Base-by-base conservation (phyloP, 75 land plant species). In the Cryptomeria japonica region DNA sequence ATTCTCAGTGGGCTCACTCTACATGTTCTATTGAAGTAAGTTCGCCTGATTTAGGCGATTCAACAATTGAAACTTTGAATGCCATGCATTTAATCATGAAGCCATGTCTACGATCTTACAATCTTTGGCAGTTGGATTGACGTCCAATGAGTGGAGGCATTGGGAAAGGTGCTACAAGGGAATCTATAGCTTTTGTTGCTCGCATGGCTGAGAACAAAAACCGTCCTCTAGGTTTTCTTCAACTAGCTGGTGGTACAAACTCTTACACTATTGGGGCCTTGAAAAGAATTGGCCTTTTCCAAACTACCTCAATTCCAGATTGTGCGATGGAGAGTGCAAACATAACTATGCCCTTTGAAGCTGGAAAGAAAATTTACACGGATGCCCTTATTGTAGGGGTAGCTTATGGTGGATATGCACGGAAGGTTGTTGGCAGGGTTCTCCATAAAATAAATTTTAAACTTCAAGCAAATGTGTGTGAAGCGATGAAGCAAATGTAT, bases 131-230 rank as follows among this genome's bases (percentile, higher is more conserved):
- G 99, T 86, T 97, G 92, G 99, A 97, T 96, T 98, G 99, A 18
- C 98, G 98, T 2, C 98, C 99, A 46, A 97, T 97, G 99, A 96
- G 98, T 90, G 98, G 99, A 70, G 99, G 96, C 84, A 95, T 97
- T 87, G 99, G 99, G 49, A 89, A 89, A 82, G 99, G 99, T 86
- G 94, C 99, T 51, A 96, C 99, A 82, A 94, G 90, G 87, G 97
- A 95, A 72, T 88, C 96, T 89, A 91, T 97, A 88, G 87, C 90
- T 25, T 96, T 97, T 90, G 96, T 95, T 86, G 86, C 85, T 55
- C 89, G 87, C 56, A 80, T 97, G 73, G 92, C 90, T 58, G 87
- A 93, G 19, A 70, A 77, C 37, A 77, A 53, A 70, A 90, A 93
- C 41, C 89, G 95, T 38, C 99, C 99, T 82, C 91, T 87, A 68